These are phyloP conservation scores for Talaromyces sp. DNA, from an alignment of 2,329 filamentous ascomycete species.

Conservation along the genomic window DNA sequence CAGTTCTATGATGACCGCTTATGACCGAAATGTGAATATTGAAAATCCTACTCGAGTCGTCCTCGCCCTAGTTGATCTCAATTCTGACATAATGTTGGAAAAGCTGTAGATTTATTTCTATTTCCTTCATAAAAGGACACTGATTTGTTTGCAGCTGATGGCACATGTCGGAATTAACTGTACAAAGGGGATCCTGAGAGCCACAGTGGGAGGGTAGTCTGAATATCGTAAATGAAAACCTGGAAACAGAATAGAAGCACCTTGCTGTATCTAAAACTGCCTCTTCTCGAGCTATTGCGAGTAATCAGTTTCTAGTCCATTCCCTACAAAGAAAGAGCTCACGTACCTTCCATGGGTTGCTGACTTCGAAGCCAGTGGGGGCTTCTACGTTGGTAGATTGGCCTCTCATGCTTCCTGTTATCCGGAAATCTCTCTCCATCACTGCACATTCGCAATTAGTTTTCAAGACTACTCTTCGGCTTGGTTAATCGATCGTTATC, in stretches of 20 bases:
- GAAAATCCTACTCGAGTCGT: neutral
- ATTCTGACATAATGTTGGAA: neutral
- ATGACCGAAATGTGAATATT: neutral
- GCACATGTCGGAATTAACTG: constrained; percentile 2
- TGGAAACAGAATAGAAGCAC: constrained; percentile 8
- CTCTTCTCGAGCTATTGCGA: constrained; percentile 38
- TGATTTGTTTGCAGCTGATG: constrained; percentile 2
- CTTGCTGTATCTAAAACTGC: constrained; percentile 31
- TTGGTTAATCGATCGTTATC: constrained; percentile 27
- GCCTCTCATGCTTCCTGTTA: constrained; percentile 59
- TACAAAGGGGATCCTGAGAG: constrained; percentile 10
- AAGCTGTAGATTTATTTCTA: neutral
- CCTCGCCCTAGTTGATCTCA: neutral
- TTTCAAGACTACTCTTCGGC: constrained; percentile 12
- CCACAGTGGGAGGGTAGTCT: constrained; percentile 7
- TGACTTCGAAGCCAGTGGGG: constrained; percentile 61
- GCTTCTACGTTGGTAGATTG: constrained; percentile 59
- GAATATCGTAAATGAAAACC: constrained; percentile 14
- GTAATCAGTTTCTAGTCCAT: constrained; percentile 22
- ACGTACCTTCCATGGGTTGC: constrained; percentile 64
- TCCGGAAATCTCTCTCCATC: constrained; percentile 63
- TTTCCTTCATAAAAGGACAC: neutral
- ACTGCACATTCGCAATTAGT: constrained; percentile 41
- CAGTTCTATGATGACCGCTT: neutral
- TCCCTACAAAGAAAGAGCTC: neutral